Percentiles rank a stretch among this genome's conserved stretches.
Evolutionary conservation across 2,329 filamentous ascomycete species (phyloP).

Genomic region (Didymella segeticola): DNA sequence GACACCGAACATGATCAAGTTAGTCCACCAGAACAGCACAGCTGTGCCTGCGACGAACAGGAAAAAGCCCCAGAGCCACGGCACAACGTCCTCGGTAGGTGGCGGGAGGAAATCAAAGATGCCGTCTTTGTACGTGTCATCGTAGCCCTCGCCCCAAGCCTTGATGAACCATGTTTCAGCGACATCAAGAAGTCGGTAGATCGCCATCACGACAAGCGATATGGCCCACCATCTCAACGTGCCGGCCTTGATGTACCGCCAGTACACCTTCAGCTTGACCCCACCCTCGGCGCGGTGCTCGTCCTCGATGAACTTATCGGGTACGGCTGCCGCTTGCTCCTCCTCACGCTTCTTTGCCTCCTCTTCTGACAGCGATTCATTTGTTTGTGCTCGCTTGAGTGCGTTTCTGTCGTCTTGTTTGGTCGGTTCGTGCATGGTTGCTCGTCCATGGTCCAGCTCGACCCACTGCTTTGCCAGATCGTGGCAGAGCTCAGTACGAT

Average conservation of each 20-base stretch:
- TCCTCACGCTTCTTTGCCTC: constrained; percentile 45
- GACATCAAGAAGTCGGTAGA: constrained; percentile 70
- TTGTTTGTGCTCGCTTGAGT: constrained; percentile 49
- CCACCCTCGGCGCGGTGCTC: constrained; percentile 77
- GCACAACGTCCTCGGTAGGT: constrained; percentile 69
- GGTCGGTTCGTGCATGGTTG: constrained; percentile 51
- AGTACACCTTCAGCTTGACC: constrained; percentile 78
- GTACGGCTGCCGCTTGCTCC: constrained; percentile 60
- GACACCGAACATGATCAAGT: constrained; percentile 75
- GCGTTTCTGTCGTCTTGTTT: constrained; percentile 55
- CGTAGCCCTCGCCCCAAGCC: constrained; percentile 82
- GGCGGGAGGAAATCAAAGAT: constrained; percentile 63
- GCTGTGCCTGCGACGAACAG: constrained; percentile 56
- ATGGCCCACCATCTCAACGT: constrained; percentile 74
- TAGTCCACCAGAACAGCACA: constrained; percentile 62
- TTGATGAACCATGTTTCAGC: constrained; percentile 82
- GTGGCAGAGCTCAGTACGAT: constrained; percentile 73
- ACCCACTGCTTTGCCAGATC: constrained; percentile 77
- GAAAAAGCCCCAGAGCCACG: constrained; percentile 78
- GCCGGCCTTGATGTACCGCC: constrained; percentile 84
- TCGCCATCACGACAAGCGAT: constrained; percentile 66
- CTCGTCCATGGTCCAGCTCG: constrained; percentile 69
- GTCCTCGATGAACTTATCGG: constrained; percentile 80
- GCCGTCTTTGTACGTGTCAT: constrained; percentile 37
- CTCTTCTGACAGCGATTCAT: constrained; percentile 45